Percentiles rank a stretch among this genome's conserved stretches.
These are phyloP conservation scores for Xerocomellus amylosporus DNA, from an alignment of 768 basidiomycete species.

Conservation along the genomic window DNA sequence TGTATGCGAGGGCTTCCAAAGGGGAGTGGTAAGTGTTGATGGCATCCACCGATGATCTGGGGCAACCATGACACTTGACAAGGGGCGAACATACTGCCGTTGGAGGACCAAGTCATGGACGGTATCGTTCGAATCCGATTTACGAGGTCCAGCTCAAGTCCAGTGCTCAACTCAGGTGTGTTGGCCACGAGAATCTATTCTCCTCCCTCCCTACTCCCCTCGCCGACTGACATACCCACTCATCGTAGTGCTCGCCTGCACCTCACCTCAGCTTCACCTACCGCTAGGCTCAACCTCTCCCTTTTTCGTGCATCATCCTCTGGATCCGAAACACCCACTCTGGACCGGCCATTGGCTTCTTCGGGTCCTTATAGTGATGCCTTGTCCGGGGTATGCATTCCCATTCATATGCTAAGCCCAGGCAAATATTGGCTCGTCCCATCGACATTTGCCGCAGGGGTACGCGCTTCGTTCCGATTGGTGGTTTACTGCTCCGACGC, in stretches of 20 bases:
- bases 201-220: constrained; percentile 26
- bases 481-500: constrained; percentile 53
- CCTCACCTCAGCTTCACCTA: constrained; percentile 41
- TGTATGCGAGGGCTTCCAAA: constrained; percentile 69
- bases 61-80: background rate
- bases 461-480: constrained; percentile 55
- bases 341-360: constrained; percentile 51
- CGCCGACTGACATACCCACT: background rate
- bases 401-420: constrained; percentile 43
- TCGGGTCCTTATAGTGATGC: constrained; percentile 81
- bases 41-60: background rate
- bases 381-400: constrained; percentile 66
- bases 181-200: background rate
- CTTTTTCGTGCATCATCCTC: constrained; percentile 41
- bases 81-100: constrained; percentile 61
- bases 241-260: constrained; percentile 65
- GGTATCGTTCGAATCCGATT: constrained; percentile 66
- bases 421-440: constrained; percentile 75
- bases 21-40: constrained; percentile 66
- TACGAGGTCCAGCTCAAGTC: constrained; percentile 59
- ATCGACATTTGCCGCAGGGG: constrained; percentile 66
- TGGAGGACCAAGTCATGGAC: constrained; percentile 64
- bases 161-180: constrained; percentile 57
- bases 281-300: constrained; percentile 58
- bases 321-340: constrained; percentile 2